Percentiles rank a stretch among this genome's conserved stretches.
phyloP scores from a whole-genome alignment of 2,329 filamentous ascomycete genomes.

The Dothistroma pini region DNA sequence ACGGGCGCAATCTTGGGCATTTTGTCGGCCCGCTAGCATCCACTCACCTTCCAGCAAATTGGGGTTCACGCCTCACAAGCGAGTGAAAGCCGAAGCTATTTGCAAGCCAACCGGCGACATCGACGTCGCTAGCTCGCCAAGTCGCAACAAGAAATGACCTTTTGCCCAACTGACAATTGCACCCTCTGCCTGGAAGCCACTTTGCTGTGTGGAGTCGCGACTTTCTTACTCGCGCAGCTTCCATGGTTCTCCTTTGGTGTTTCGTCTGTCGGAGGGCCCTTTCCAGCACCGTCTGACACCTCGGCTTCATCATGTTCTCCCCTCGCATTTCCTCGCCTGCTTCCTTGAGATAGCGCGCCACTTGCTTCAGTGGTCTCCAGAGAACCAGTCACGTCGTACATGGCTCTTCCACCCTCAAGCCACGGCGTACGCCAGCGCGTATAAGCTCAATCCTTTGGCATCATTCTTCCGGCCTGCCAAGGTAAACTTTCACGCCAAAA shows the following conservation, averaged over 20 bases:
- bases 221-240: conserved; percentile 1
- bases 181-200: conserved; percentile 1
- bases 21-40: conserved; percentile 7
- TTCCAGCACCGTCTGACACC: conserved; percentile 1
- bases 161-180: conserved; percentile 6
- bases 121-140: conserved; percentile 7
- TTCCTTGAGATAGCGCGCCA: conserved; percentile 15
- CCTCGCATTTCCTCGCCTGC: neutral
- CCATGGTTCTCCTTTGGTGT: conserved; percentile 1
- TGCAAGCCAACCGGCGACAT: neutral
- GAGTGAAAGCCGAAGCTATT: conserved; percentile 14
- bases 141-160: conserved; percentile 1
- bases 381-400: conserved; percentile 4
- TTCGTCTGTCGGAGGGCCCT: neutral
- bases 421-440: conserved; percentile 18
- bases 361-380: conserved; percentile 6
- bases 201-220: neutral
- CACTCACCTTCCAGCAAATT: neutral
- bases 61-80: conserved; percentile 9
- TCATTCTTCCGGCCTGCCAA: conserved; percentile 17
- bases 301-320: conserved; percentile 3
- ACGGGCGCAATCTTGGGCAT: conserved; percentile 6
- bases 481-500: conserved; percentile 2
- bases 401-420: conserved; percentile 9
- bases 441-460: conserved; percentile 23